These are phyloP conservation scores for Wickerhamiella siamensis DNA, from an alignment of 805 yeast species.

Conservation along the genomic window DNA sequence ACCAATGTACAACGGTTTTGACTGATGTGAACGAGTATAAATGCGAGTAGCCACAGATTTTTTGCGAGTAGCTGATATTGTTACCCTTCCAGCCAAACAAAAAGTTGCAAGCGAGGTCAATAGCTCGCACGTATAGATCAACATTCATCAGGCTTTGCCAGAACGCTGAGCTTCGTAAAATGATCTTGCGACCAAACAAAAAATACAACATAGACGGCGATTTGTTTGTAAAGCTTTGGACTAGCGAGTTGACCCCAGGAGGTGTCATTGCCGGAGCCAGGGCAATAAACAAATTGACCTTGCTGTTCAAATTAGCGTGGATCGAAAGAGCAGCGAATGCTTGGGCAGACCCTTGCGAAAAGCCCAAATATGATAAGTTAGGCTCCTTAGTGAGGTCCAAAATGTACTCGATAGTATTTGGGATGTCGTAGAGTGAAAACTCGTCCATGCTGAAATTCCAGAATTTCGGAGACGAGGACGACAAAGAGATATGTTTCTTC, in stretches of 20 bases:
- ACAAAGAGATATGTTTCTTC: conserved; percentile 47
- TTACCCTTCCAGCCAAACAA: conserved; percentile 68
- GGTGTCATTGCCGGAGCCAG: conserved; percentile 94
- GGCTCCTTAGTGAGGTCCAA: conserved; percentile 34
- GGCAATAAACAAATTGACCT: conserved; percentile 51
- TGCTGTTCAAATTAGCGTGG: conserved; percentile 44
- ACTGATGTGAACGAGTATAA: conserved; percentile 85
- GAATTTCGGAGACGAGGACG: conserved; percentile 36
- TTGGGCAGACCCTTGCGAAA: conserved; percentile 90
- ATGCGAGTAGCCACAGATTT: conserved; percentile 69
- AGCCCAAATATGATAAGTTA: conserved; percentile 61
- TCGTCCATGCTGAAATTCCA: conserved; percentile 92
- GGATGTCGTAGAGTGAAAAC: conserved; percentile 82
- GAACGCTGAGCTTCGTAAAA: conserved; percentile 60
- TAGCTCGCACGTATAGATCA: conserved; percentile 53
- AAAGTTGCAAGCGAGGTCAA: conserved; percentile 52
- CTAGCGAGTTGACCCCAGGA: conserved; percentile 59
- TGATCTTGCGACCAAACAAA: conserved; percentile 58
- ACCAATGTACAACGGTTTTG: conserved; percentile 91
- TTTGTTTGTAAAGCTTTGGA: conserved; percentile 60
- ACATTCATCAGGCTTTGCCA: conserved; percentile 75
- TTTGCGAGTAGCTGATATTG: conserved; percentile 62
- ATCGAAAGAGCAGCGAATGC: conserved; percentile 67
- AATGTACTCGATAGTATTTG: conserved; percentile 65
- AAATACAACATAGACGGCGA: conserved; percentile 59